Evolutionary conservation across 2,329 filamentous ascomycete genomes (phyloP), one percentile per base, ranked within the genome.

Genomic region (Stemphylium beticola): DNA sequence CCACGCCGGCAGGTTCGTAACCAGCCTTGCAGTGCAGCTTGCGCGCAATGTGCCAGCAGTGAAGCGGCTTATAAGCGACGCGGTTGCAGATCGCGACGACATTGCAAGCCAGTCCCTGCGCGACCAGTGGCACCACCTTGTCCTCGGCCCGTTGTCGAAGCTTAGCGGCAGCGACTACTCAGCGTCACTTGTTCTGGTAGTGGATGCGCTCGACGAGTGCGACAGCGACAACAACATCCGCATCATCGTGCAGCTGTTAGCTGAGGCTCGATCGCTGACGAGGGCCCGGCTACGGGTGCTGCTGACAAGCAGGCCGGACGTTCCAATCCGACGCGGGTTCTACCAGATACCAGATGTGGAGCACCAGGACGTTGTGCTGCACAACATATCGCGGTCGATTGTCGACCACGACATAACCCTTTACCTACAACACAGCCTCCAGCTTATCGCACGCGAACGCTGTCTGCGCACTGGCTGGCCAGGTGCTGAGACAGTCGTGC

Each of bases 131-230:
- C 15, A 55, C 3, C 43, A 62, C 4, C 61, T 65, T 11, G 38
- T 67, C 7, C 22, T 57, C 15, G 2, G 50, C 29, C 62, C 63
- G 18, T 45, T 58, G 32, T 48, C 43, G 10, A 51, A 41, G 17
- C 42, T 52, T 12, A 2, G 24, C 18, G 8, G 20, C 33, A 4
- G 18, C 6, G 17, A 20, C 4, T 3, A 15, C 36, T 17, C 9
- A 10, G 8, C 36, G 12, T 7, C 8, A 3, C 32, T 18, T 5
- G 24, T 65, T 29, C 5, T 65, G 22, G 60, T 65, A 4, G 44
- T 63, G 17, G 60, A 75, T 59, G 71, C 72, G 3, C 62, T 75
- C 6, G 69, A 73, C 45, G 69, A 74, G 49, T 74, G 71, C 46
- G 66, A 71, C 12, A 24, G 51, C 40, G 55, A 65, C 12, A 46